Evolutionary conservation across 768 basidiomycete genomes (phyloP).

Genomic region (Termitomyces sp.): DNA sequence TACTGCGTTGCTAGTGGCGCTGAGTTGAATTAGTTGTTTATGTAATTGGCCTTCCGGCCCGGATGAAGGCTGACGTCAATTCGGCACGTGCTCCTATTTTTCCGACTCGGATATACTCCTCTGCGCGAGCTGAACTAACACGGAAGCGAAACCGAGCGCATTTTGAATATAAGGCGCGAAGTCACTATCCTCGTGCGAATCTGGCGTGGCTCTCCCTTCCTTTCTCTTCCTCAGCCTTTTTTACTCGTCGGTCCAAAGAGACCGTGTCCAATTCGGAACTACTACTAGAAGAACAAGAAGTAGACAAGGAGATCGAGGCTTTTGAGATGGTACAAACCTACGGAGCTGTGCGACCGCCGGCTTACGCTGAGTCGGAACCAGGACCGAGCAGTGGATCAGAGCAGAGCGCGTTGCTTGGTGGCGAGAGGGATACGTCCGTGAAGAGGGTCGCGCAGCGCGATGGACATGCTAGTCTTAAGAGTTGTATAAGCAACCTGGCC

Average conservation of each 20-base stretch:
- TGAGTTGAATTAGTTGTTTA: background rate
- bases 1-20: background rate
- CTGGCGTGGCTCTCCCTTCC: conserved; percentile 17
- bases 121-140: too few relatives aligned
- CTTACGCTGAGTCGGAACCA: conserved; percentile 20
- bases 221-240: background rate
- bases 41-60: background rate
- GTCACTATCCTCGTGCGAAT: conserved; percentile 10
- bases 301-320: conserved; percentile 17
- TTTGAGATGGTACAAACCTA: conserved; percentile 72
- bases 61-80: background rate
- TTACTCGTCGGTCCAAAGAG: background rate
- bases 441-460: conserved; percentile 30
- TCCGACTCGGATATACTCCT: background rate
- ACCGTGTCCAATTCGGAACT: background rate
- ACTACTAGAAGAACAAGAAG: background rate
- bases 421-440: conserved; percentile 21
- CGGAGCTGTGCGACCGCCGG: conserved; percentile 42
- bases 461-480: conserved; percentile 65
- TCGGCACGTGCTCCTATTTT: background rate
- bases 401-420: conserved; percentile 56
- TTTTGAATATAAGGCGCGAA: background rate
- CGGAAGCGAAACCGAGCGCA: too few relatives aligned
- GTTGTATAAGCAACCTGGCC: conserved; percentile 72
- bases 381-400: conserved; percentile 35